Conservation (phyloP, 2,329 filamentous ascomycete genomes). For the Fusarium sp. region DNA sequence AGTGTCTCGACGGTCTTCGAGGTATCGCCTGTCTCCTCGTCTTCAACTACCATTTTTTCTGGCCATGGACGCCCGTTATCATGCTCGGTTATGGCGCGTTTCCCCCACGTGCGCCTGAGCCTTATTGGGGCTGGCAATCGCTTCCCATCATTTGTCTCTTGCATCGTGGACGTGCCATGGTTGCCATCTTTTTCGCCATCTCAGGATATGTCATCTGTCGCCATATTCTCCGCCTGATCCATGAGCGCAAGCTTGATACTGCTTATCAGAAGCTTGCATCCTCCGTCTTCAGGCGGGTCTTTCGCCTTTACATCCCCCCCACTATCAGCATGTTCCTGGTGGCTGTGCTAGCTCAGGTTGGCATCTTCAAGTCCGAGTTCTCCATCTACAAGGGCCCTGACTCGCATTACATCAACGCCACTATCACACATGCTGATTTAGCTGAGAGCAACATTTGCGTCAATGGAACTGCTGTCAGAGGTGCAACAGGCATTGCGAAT, state of each 20-base stretch:
- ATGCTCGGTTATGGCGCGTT: constrained; percentile 56
- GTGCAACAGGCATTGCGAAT: constrained; percentile 46
- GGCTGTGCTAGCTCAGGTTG: constrained; percentile 53
- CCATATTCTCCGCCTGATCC: constrained; percentile 53
- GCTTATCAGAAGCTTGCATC: constrained; percentile 54
- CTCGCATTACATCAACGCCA: constrained; percentile 55
- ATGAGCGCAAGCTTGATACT: constrained; percentile 51
- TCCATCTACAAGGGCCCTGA: constrained; percentile 54
- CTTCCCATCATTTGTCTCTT: constrained; percentile 56
- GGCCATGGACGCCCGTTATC: constrained; percentile 55
- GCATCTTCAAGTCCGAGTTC: constrained; percentile 52
- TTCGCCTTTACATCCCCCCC: constrained; percentile 56
- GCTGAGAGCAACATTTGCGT: constrained; percentile 37
- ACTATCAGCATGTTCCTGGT: constrained; percentile 57
- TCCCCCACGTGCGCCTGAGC: constrained; percentile 52
- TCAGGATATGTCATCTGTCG: constrained; percentile 57
- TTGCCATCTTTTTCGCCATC: constrained; percentile 58
- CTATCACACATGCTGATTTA: constrained; percentile 45
- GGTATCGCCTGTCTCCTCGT: constrained; percentile 57
- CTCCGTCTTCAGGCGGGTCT: constrained; percentile 53
- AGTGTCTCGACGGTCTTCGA: constrained; percentile 55
- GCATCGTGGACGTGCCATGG: constrained; percentile 56
- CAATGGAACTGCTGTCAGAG: constrained; percentile 48
- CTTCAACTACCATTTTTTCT: constrained; percentile 58
- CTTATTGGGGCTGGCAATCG: constrained; percentile 49